Conservation (phyloP, 2,329 filamentous ascomycete species). For the Xylaria sp. region DNA sequence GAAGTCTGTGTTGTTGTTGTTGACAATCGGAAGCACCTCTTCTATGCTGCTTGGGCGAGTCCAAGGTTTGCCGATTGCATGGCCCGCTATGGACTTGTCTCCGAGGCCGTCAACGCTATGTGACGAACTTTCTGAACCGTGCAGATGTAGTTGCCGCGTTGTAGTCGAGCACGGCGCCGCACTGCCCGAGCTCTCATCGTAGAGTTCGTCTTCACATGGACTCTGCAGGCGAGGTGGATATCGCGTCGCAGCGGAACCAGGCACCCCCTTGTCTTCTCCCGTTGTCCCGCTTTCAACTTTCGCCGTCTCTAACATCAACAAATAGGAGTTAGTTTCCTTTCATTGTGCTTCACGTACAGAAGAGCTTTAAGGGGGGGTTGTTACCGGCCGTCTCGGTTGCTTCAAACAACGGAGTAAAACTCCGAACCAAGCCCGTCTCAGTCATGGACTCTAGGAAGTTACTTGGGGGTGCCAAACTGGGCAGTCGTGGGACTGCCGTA, state of each 20-base stretch:
- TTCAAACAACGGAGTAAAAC: slow-evolving; percentile 6
- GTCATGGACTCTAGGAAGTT: slow-evolving; percentile 15
- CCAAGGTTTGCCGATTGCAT: too few species aligned
- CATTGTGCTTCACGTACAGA: slow-evolving; percentile 1
- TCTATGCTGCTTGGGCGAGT: too few species aligned
- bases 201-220: neutral
- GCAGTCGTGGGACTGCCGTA: slow-evolving; percentile 20
- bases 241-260: neutral
- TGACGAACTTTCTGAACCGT: too few species aligned
- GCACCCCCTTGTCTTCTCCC: neutral
- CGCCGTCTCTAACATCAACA: slow-evolving; percentile 3
- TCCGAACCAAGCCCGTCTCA: slow-evolving; percentile 15
- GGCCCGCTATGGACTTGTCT: too few species aligned
- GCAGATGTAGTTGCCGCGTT: too few species aligned
- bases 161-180: neutral
- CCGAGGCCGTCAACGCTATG: too few species aligned
- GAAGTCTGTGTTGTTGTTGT: too few species aligned
- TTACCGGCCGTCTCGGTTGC: slow-evolving; percentile 8
- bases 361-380: neutral
- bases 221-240: slow-evolving; percentile 9
- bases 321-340: slow-evolving; percentile 4
- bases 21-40: too few species aligned
- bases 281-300: slow-evolving; percentile 10
- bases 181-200: neutral
- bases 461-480: slow-evolving; percentile 18